A percentile compares a stretch with the other conserved stretches of the same genome.
phyloP scores from a whole-genome alignment of 2,329 filamentous ascomycete genomes.

The Orbilia blumenaviensis region DNA sequence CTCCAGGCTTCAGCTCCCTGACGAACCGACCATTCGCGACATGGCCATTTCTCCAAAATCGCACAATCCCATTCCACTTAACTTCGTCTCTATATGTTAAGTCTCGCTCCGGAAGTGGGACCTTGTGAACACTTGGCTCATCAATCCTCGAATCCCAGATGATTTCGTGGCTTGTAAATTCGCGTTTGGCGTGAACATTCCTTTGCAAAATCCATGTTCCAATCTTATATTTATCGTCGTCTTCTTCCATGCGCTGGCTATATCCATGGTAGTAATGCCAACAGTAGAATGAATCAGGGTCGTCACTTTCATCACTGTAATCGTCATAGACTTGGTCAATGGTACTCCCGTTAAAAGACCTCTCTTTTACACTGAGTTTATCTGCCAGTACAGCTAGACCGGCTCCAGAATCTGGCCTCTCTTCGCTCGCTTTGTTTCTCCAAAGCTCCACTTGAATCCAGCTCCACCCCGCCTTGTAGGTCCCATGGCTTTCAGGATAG shows the following conservation, averaged over 20 bases:
- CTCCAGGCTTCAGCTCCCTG: conserved; percentile 22
- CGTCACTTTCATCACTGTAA: background rate
- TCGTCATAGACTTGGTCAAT: conserved; percentile 7
- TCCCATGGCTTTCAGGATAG: background rate
- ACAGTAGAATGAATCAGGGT: background rate
- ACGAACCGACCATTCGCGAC: conserved; percentile 29
- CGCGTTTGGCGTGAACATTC: conserved; percentile 5
- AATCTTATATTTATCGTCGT: conserved; percentile 3
- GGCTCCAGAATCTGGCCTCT: background rate
- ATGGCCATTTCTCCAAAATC: conserved; percentile 5
- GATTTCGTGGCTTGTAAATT: conserved; percentile 14
- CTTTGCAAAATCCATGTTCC: conserved; percentile 21
- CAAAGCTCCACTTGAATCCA: conserved; percentile 36
- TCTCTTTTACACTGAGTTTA: background rate
- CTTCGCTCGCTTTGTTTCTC: background rate
- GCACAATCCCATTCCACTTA: conserved; percentile 1
- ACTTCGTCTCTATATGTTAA: background rate
- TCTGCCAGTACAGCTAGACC: too few species aligned
- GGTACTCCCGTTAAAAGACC: background rate
- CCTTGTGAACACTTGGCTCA: background rate
- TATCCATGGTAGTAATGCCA: conserved; percentile 25
- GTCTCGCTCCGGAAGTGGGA: background rate
- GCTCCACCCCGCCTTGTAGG: conserved; percentile 5
- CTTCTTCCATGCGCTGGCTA: conserved; percentile 5
- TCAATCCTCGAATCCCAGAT: conserved; percentile 19